Evolutionary conservation across 306 rosid genomes (phyloP).

Genomic region (Inga leiocalycina): DNA sequence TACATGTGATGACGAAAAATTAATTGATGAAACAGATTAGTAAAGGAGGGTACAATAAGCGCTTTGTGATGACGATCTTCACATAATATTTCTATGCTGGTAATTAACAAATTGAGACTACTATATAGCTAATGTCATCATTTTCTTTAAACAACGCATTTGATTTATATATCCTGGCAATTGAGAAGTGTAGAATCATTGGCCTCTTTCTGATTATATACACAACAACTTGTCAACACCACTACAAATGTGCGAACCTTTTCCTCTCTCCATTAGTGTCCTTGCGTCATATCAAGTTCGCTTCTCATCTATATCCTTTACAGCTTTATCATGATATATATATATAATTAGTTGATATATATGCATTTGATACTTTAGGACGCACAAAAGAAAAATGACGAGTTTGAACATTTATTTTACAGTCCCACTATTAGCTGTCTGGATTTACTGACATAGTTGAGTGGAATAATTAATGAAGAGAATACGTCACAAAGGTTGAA

Average conservation of each 20-base stretch:
- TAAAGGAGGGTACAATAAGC: neutral
- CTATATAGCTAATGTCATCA: constrained; percentile 15
- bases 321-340: neutral
- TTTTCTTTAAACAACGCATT: constrained; percentile 10
- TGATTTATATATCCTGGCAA: neutral
- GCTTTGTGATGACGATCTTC: neutral
- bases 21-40: constrained; percentile 22
- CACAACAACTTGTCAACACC: constrained; percentile 43
- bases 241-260: constrained; percentile 29
- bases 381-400: neutral
- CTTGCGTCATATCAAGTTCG: constrained; percentile 33
- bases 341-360: neutral
- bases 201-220: constrained; percentile 36
- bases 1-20: neutral
- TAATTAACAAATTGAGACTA: constrained; percentile 18
- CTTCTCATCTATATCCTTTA: constrained; percentile 29
- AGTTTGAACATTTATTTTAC: neutral
- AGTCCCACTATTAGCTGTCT: neutral
- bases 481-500: neutral
- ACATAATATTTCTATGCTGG: neutral
- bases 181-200: constrained; percentile 33
- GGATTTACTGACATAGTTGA: neutral
- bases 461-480: constrained; percentile 18
- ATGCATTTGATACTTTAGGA: constrained; percentile 3
- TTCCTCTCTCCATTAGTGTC: constrained; percentile 33